Evolutionary conservation across 1,139 yeast genomes (phyloP), one percentile per base, ranked within the genome.

Genomic region (Williopsis jadinii): DNA sequence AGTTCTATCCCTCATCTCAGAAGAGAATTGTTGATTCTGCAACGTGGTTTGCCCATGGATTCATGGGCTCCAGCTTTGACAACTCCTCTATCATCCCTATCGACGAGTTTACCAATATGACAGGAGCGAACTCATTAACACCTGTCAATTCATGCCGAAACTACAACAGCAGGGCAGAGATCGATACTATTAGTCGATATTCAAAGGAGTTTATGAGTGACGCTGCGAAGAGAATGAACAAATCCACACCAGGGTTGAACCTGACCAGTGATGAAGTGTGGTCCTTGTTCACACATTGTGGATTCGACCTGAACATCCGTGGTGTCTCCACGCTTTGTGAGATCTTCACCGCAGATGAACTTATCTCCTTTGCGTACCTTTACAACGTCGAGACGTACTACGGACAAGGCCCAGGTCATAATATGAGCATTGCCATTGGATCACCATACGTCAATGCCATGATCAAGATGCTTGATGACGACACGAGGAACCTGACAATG

Each of bases 351-450:
- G 61, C 64, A 38, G 72, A 71, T 37, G 81, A 77, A 45, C 69
- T 65, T 52, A 58, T 70, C 24, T 61, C 64, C 14, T 61, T 65
- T 45, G 68, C 71, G 24, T 76, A 77, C 56, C 53, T 59, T 29
- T 59, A 62, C 15, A 79, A 75, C 43, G 58, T 75, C 28, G 49
- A 55, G 32, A 68, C 66, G 52, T 71, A 71, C 54, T 77, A 76
- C 61, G 51, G 64, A 42, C 62, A 67, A 35, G 80, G 82, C n/a
- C 76, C 78, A 3, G 78, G 78, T 5, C 63, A 72, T 55, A 66
- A 70, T 44, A 53, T 60, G 43, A 63, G 75, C 5, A 57, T 56
- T 13, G 60, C 68, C 11, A 60, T 69, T 36, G 82, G 80, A 4
- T 66, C 78, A 2, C 67, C 71, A 2, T 67, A 68, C 43, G 64